Evolutionary conservation across 2,329 filamentous ascomycete genomes (phyloP).

Genomic region (Neofusicoccum parvum): DNA sequence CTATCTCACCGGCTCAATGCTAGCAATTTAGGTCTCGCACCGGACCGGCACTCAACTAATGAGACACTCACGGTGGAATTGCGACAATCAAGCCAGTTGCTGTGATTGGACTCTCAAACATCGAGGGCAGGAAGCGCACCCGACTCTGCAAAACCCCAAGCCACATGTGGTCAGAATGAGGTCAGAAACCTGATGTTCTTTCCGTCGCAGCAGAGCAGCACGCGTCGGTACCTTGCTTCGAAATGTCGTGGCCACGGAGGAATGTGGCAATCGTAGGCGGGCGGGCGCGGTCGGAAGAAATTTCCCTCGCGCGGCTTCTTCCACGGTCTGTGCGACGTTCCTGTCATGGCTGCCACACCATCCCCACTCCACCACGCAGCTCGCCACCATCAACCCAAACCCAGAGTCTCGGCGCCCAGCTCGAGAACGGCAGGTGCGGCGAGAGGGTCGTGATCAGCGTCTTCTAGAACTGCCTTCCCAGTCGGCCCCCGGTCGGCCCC

Average conservation of each 20-base stretch:
- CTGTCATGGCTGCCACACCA: not conserved
- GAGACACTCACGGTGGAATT: no score
- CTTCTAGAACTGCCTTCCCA: not conserved
- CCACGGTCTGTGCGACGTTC: no score
- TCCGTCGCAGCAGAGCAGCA: no score
- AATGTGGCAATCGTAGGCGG: not conserved
- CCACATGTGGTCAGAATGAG: no score
- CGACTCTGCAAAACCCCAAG: no score
- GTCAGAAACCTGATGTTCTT: no score
- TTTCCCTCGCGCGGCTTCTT: not conserved
- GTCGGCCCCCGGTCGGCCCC: not conserved
- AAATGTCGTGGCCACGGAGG: not conserved
- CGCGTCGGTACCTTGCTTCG: not conserved
- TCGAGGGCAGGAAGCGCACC: no score
- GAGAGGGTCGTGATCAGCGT: not conserved
- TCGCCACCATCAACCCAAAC: not conserved
- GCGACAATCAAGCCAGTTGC: no score
- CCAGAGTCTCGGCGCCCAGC: constrained; percentile 1
- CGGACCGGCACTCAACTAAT: no score
- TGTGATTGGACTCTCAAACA: no score
- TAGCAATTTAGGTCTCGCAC: no score
- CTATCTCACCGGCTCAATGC: no score
- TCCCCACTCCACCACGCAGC: not conserved
- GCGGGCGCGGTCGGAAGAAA: not conserved
- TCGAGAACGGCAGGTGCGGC: constrained; percentile 2